Evolutionary conservation across 805 yeast species (phyloP).

Genomic region (Clavispora fructus): DNA sequence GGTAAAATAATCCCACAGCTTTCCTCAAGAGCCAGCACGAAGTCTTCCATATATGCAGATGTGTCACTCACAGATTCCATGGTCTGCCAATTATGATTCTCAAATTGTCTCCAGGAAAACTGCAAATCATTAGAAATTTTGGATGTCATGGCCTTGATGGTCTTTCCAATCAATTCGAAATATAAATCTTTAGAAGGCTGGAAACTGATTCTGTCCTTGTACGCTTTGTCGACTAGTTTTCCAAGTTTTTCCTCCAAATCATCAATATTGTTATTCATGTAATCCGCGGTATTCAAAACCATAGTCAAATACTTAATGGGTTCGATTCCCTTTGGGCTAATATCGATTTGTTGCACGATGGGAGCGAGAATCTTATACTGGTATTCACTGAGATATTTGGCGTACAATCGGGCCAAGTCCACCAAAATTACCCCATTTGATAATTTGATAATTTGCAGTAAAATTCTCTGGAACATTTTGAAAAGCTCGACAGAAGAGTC

Average conservation of each 20-base stretch:
- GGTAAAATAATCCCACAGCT: slow-evolving; percentile 47
- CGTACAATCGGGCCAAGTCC: slow-evolving; percentile 51
- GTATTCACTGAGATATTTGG: slow-evolving; percentile 54
- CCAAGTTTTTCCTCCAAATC: slow-evolving; percentile 65
- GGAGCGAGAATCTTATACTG: slow-evolving; percentile 28
- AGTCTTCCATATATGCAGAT: slow-evolving; percentile 62
- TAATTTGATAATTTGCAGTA: slow-evolving; percentile 32
- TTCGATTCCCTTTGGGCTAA: slow-evolving; percentile 40
- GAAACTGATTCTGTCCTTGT: slow-evolving; percentile 43
- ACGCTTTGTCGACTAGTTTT: slow-evolving; percentile 33
- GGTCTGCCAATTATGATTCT: slow-evolving; percentile 63
- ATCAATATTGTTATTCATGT: slow-evolving; percentile 69
- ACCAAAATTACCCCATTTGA: slow-evolving; percentile 13
- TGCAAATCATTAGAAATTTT: slow-evolving; percentile 59
- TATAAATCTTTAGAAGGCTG: slow-evolving; percentile 53
- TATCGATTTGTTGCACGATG: slow-evolving; percentile 21
- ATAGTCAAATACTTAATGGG: slow-evolving; percentile 63
- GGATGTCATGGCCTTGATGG: slow-evolving; percentile 50
- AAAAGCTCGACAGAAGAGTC: slow-evolving; percentile 87
- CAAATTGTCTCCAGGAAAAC: slow-evolving; percentile 81
- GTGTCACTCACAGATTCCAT: slow-evolving; percentile 63
- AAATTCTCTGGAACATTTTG: slow-evolving; percentile 64
- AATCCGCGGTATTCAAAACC: slow-evolving; percentile 84
- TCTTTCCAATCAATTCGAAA: slow-evolving; percentile 51
- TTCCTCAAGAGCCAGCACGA: slow-evolving; percentile 43